These are phyloP conservation scores for Pseudomassariella vexata DNA, from an alignment of 2,329 filamentous ascomycete genomes.

Conservation along the genomic window DNA sequence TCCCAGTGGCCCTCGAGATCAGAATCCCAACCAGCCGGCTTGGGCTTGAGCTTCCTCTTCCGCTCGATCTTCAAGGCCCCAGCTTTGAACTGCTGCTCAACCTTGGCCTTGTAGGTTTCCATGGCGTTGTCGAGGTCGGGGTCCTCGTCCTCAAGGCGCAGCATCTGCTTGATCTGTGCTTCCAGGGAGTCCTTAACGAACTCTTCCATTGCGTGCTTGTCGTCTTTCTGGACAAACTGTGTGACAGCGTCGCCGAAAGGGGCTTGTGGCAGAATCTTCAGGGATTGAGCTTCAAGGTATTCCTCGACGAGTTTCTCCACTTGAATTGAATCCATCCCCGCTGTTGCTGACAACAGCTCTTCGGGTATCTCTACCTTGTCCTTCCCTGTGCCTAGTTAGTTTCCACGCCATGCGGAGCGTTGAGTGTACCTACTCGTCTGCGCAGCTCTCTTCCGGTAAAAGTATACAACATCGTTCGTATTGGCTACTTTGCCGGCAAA, in stretches of 20 bases:
- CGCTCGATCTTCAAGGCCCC: conserved; percentile 52
- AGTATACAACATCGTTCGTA: conserved; percentile 87
- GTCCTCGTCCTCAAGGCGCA: conserved; percentile 62
- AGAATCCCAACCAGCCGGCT: conserved; percentile 79
- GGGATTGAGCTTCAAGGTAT: conserved; percentile 77
- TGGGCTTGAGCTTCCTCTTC: conserved; percentile 62
- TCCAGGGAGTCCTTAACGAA: conserved; percentile 70
- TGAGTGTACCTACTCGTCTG: conserved; percentile 33
- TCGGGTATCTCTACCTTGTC: conserved; percentile 55
- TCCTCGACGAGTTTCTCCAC: conserved; percentile 86
- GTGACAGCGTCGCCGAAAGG: conserved; percentile 89
- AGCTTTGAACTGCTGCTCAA: conserved; percentile 65
- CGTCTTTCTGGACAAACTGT: conserved; percentile 91
- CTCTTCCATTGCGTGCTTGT: conserved; percentile 83
- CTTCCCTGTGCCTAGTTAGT: conserved; percentile 14
- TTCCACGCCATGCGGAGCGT: no score
- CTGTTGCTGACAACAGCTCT: conserved; percentile 55
- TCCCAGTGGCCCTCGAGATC: conserved; percentile 85
- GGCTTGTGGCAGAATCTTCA: conserved; percentile 89
- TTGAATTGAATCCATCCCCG: conserved; percentile 67
- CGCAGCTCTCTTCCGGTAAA: conserved; percentile 79
- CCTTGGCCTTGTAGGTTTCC: conserved; percentile 62
- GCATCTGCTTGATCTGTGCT: conserved; percentile 64
- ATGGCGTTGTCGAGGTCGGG: conserved; percentile 68
- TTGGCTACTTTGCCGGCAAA: conserved; percentile 92